Base-by-base conservation (phyloP, 176 grass and related monocot genomes). In the Aegilops tauschii region DNA sequence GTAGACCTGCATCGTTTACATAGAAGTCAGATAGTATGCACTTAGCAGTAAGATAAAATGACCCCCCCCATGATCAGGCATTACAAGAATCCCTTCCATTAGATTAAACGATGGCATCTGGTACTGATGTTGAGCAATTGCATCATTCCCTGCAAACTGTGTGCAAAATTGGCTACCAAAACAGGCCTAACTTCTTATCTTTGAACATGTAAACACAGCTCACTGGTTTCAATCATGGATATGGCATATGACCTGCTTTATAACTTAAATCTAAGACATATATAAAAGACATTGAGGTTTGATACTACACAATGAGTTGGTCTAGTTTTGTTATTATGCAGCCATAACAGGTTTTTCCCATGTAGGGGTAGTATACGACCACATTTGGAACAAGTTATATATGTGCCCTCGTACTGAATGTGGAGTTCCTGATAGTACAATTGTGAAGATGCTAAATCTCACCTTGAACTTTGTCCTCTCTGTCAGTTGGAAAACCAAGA, bases 401-500 rank as follows among this genome's bases (percentile, higher is more conserved):
- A 72, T 40, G 45, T 44, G 37, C 37, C 8, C 10, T 73, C 12
- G 21, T 10, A 13, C 39, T 25, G 12, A 74, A 74, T 2, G 40
- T 17, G 40, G 6, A 61, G 20, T 61, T 61, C 17, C 56, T 61
- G 2, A 8, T 21, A 23, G 50, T 54, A n/a, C n/a, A 50, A 9
- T 44, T 27, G 25, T 11, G 25, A 68, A 49, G 3, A 52, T 6
- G 42, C 35, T 9, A 61, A 74, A 36, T 42, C 79, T 86, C 11
- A 95, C 95, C 90, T 95, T 90, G 61, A 95, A 83, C 47, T 18
- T 95, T 42, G 92, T 82, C 5, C 68, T 16, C 14, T 77, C 28
- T 4, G 80, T 82, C 25, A 93, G 71, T 49, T 97, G 85, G 82
- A 97, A 95, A 37, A 97, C 87, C 39, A 95, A 17, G 29, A 85